Evolutionary conservation across 2,329 filamentous ascomycete species (phyloP), one percentile per base, ranked within the genome.

Genomic region (Cladorrhinum sp.): DNA sequence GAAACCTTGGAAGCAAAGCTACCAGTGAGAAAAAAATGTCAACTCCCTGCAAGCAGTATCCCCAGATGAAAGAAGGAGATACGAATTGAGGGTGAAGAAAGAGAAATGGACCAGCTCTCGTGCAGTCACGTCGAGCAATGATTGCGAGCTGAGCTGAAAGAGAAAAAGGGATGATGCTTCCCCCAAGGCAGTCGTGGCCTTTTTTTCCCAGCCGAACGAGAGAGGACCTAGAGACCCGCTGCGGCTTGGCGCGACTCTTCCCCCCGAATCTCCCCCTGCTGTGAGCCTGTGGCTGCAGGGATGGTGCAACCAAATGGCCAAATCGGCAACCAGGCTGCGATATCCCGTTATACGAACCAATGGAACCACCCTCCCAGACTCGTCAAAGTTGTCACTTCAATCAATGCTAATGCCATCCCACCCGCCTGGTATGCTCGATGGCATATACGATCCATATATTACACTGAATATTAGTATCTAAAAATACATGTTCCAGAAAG

Each of bases 91-190:
- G 58, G 66, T 60, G 58, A 62, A 62, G 54, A 62, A 58, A 55
- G 61, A 55, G 50, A 54, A 64, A 64, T 49, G 41, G 41, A 58
- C 50, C 38, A 53, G 59, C 61, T 63, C 60, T 62, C 61, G 60
- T 59, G 55, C 58, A 55, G 59, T 59, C 51, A 50, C 53, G 56
- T 61, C 59, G 64, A 67, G 63, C 61, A 58, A 58, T 58, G 64
- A 64, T 63, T 66, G 64, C 64, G 59, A 65, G 65, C 65, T 67
- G 64, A 64, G 65, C 63, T 66, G 67, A 65, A 60, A 50, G 57
- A 38, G 57, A 61, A 66, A 67, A 63, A 64, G 64, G 64, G 63
- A 65, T 62, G 55, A 66, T 63, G 60, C 55, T 56, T 53, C 16
- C 22, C 53, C 53, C 53, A 56, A 62, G 54, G 51, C 57, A 61